These are phyloP conservation scores for Fusarium nelsonii DNA, from an alignment of 2,329 filamentous ascomycete species.

Conservation along the genomic window DNA sequence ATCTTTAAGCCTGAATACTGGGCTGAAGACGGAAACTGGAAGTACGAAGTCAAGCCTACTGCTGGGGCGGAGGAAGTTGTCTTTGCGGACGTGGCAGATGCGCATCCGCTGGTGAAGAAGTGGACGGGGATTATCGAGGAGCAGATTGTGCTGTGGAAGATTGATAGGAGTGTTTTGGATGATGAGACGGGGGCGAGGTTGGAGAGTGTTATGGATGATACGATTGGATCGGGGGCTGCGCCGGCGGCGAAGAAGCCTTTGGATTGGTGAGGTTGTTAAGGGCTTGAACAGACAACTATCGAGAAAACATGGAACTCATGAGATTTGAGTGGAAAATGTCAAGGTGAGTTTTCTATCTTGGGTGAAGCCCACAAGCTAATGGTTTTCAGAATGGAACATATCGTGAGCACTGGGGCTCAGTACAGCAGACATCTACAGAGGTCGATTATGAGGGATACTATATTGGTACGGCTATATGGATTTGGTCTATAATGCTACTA, in stretches of 20 bases:
- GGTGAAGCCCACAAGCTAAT: neutral
- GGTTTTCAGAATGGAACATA: neutral
- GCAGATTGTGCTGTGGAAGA: conserved; percentile 52
- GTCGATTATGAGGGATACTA: neutral
- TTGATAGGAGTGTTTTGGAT: conserved; percentile 52
- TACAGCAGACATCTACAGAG: too few relatives aligned
- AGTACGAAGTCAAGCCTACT: conserved; percentile 64
- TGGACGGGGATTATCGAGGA: conserved; percentile 64
- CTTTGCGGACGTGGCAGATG: conserved; percentile 72
- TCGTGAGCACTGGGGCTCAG: too few relatives aligned
- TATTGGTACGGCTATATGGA: too few relatives aligned
- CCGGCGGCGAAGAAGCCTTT: conserved; percentile 51
- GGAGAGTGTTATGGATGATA: conserved; percentile 48
- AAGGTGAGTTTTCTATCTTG: conserved; percentile 8
- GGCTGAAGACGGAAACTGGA: conserved; percentile 78
- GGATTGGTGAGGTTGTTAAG: conserved; percentile 54
- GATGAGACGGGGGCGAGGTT: conserved; percentile 51
- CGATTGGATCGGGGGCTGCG: conserved; percentile 40
- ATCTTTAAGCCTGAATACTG: conserved; percentile 77
- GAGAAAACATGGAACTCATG: neutral
- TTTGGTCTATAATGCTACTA: neutral
- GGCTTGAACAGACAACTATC: neutral
- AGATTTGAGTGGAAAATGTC: neutral
- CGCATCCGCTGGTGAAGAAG: conserved; percentile 74
- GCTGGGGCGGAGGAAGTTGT: conserved; percentile 59